Evolutionary conservation across 1,284 basidiomycete genomes (phyloP).

Genomic region (Rhodotorula sp.): DNA sequence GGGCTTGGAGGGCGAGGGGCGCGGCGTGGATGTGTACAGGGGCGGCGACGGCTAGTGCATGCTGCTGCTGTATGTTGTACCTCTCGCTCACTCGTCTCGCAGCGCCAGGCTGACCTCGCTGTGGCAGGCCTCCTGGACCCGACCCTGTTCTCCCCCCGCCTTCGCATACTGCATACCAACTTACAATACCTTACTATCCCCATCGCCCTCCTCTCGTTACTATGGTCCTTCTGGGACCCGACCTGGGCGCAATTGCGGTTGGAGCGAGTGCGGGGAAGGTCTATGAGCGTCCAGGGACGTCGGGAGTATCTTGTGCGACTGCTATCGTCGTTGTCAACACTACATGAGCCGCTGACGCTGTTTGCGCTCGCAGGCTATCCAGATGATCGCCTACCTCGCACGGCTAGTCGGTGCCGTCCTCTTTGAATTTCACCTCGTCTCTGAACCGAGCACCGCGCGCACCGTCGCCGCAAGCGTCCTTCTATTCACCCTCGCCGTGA

Average conservation of each 20-base stretch:
- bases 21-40: constrained; percentile 24
- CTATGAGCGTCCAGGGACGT: not conserved
- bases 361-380: not conserved
- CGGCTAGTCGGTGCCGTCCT: not conserved
- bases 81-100: too few species aligned
- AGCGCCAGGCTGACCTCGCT: not conserved
- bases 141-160: not conserved
- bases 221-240: constrained; percentile 44
- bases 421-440: not conserved
- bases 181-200: not conserved
- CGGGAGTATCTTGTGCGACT: constrained; percentile 17
- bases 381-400: constrained; percentile 9
- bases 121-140: not conserved
- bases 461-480: not conserved
- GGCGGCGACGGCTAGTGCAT: not conserved
- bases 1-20: constrained; percentile 32
- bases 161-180: not conserved
- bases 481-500: too few species aligned
- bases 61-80: not conserved
- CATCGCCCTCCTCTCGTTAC: constrained; percentile 15
- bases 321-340: too few species aligned
- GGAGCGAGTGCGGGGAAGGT: not conserved
- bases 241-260: constrained; percentile 23
- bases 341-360: not conserved
- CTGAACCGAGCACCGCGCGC: not conserved